Evolutionary conservation across 2,329 filamentous ascomycete species (phyloP).

Genomic region (Diplocarpon rosae): DNA sequence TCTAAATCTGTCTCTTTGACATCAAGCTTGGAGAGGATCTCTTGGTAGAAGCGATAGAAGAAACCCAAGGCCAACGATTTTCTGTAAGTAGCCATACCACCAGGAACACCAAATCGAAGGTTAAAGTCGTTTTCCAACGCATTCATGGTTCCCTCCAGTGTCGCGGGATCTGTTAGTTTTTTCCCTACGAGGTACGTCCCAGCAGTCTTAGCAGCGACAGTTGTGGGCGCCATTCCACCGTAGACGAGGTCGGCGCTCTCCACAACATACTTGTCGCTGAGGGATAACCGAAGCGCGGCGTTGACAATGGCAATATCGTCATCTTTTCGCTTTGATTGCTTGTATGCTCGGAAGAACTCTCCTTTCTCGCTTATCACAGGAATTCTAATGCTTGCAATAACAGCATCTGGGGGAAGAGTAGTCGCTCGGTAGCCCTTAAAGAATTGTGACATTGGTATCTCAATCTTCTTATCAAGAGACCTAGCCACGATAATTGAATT

Average conservation of each 20-base stretch:
- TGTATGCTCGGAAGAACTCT: constrained; percentile 83
- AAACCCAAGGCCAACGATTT: constrained; percentile 85
- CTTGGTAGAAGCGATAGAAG: constrained; percentile 96
- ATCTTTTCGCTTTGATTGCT: constrained; percentile 93
- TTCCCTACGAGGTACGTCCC: constrained; percentile 66
- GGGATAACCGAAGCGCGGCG: constrained; percentile 63
- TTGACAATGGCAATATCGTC: constrained; percentile 98
- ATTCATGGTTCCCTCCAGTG: constrained; percentile 81
- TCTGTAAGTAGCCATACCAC: constrained; percentile 94
- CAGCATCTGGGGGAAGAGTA: constrained; percentile 66
- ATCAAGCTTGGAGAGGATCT: constrained; percentile 56
- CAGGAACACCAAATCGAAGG: constrained; percentile 79
- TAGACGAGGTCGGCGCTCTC: constrained; percentile 73
- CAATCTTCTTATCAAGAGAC: constrained; percentile 58
- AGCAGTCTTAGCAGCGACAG: constrained; percentile 73
- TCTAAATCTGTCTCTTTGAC: constrained; percentile 46
- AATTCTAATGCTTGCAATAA: constrained; percentile 81
- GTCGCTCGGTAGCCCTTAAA: constrained; percentile 88
- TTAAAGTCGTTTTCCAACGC: constrained; percentile 85
- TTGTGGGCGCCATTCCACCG: constrained; percentile 89
- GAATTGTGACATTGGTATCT: constrained; percentile 87
- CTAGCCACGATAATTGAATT: constrained; percentile 74
- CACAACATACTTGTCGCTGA: constrained; percentile 60
- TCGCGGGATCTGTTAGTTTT: constrained; percentile 67
- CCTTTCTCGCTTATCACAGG: constrained; percentile 63